phyloP scores from a whole-genome alignment of 164 flowering plant genomes.

The Santalum album region DNA sequence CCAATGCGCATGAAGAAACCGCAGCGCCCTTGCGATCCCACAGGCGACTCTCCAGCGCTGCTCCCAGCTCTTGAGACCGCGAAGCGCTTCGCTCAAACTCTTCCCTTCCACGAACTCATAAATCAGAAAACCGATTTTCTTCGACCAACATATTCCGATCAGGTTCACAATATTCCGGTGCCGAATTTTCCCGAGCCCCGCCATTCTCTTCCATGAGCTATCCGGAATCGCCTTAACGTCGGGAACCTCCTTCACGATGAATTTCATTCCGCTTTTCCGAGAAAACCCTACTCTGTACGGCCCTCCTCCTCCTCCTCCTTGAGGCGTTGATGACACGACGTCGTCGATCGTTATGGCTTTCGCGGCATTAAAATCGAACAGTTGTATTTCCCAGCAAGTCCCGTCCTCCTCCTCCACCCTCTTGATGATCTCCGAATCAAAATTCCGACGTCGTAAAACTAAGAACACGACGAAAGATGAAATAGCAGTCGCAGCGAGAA shows the following conservation, averaged over 20 bases:
- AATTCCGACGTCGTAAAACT: conserved; percentile 18
- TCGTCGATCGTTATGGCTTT: conserved; percentile 38
- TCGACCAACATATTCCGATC: conserved; percentile 41
- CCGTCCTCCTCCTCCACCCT: conserved; percentile 44
- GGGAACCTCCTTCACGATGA: conserved; percentile 30
- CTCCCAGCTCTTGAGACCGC: conserved; percentile 43
- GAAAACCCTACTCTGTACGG: conserved; percentile 32
- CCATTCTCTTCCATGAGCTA: conserved; percentile 32
- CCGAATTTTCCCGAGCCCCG: conserved; percentile 28
- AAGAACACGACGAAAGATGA: conserved; percentile 1
- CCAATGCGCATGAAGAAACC: conserved; percentile 39
- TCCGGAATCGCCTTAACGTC: conserved; percentile 16
- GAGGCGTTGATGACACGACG: conserved; percentile 24
- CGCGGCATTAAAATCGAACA: conserved; percentile 32
- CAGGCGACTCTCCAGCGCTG: conserved; percentile 32
- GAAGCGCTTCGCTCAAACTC: conserved; percentile 33
- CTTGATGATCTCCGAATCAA: conserved; percentile 11
- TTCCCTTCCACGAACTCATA: conserved; percentile 42
- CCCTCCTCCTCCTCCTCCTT: conserved; percentile 23
- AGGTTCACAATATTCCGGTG: conserved; percentile 49
- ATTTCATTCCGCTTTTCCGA: conserved; percentile 14
- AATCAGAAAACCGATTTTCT: conserved; percentile 36
- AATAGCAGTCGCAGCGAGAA: conserved; percentile 14
- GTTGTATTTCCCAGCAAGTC: conserved; percentile 39
- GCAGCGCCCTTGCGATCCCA: conserved; percentile 52